phyloP scores from a whole-genome alignment of 495 filamentous ascomycete species.

The Aspergillus biplanus region DNA sequence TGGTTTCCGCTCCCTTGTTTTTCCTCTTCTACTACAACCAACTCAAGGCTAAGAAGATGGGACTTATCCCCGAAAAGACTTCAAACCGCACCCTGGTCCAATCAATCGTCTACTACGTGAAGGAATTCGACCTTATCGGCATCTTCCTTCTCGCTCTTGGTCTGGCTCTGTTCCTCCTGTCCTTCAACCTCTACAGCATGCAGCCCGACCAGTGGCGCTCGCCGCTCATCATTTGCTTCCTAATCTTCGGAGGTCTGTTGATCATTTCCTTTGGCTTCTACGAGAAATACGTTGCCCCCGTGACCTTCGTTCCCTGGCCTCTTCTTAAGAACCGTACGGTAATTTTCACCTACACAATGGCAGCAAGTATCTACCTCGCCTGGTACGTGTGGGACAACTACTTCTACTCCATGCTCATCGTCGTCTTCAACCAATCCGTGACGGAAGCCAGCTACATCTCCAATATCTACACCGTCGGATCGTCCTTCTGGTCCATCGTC shows the following conservation, averaged over 20 bases:
- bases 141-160: constrained; percentile 59
- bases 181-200: constrained; percentile 34
- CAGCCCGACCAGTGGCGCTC: constrained; percentile 48
- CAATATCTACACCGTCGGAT: constrained; percentile 54
- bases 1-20: constrained; percentile 51
- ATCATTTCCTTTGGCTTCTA: constrained; percentile 59
- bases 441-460: constrained; percentile 59
- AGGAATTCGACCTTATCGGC: constrained; percentile 47
- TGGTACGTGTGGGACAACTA: constrained; percentile 62
- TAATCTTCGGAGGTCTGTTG: constrained; percentile 56
- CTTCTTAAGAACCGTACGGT: constrained; percentile 66
- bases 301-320: constrained; percentile 60
- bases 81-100: constrained; percentile 29
- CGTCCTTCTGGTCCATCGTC: constrained; percentile 49
- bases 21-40: constrained; percentile 42
- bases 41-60: constrained; percentile 53
- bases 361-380: constrained; percentile 55
- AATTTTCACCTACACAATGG: constrained; percentile 59
- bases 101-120: constrained; percentile 26
- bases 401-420: constrained; percentile 69
- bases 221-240: constrained; percentile 53
- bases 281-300: constrained; percentile 57
- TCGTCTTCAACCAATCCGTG: constrained; percentile 62
- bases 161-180: constrained; percentile 60
- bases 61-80: constrained; percentile 32